Percentiles rank a stretch among this genome's conserved stretches.
phyloP scores from a whole-genome alignment of 108 stramenopile species.

The Aurantiochytrium sp. region DNA sequence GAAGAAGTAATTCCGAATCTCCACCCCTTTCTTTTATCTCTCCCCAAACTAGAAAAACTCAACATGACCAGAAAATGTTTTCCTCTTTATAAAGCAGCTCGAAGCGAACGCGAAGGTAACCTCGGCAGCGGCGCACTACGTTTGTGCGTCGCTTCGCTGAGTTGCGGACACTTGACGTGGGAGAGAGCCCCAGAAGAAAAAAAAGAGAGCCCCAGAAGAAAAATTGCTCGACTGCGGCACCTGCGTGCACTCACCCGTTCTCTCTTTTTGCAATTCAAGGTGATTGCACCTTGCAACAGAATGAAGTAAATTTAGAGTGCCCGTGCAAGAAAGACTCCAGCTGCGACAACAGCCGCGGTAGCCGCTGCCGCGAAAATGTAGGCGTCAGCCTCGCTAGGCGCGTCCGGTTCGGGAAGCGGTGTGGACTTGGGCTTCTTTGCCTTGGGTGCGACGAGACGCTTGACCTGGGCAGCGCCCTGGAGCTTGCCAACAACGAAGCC shows the following conservation, averaged over 20 bases:
- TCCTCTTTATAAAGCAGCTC: too few relatives aligned
- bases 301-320: background rate
- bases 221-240: too few relatives aligned
- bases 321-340: background rate
- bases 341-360: background rate
- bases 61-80: too few relatives aligned
- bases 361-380: background rate
- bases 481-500: background rate
- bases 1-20: background rate
- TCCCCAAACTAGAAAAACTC: too few relatives aligned
- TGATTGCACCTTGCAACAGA: background rate
- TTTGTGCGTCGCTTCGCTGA: too few relatives aligned
- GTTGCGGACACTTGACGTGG: too few relatives aligned
- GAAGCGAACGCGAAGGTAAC: too few relatives aligned
- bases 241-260: too few relatives aligned
- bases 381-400: background rate
- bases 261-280: background rate
- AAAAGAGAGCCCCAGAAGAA: too few relatives aligned
- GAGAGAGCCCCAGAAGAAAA: too few relatives aligned
- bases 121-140: too few relatives aligned
- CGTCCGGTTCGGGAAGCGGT: background rate
- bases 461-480: background rate
- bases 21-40: too few relatives aligned
- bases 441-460: background rate
- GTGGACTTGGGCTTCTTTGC: background rate